Evolutionary conservation across 1,284 basidiomycete genomes (phyloP), one percentile per base, ranked within the genome.

Genomic region (Cutaneotrichosporon sp.): DNA sequence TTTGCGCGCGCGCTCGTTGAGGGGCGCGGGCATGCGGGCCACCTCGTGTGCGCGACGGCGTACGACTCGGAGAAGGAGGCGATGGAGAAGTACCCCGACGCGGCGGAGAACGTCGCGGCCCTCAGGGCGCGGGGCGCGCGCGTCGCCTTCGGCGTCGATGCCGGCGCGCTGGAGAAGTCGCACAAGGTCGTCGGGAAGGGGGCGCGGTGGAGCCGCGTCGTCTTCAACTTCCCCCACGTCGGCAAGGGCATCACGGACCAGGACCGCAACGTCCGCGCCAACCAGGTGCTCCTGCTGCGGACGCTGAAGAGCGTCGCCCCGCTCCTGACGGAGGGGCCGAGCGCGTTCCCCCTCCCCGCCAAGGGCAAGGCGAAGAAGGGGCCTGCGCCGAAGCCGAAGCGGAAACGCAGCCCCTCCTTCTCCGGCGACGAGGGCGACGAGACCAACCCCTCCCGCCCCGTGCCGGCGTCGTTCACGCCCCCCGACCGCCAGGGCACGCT

Each of bases 221-320:
- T 92, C 24, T 98, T 93, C 87, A 97, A 98, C 75, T 99, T 98
- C 72, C 95, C 95, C 55, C 95, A 99, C 82, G 90, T 90, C 69
- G 95, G 95, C 89, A 72, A 70, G 85, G 92, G 95, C 0, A 95
- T 98, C 68, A 87, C 91, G 49, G 93, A 99, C 75, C 92, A 95
- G 80, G 89, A 94, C 71, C 86, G 95, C 56, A 99, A 98, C 78
- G 90, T 99, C 61, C 81, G 91, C 14, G 88, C 89, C 11, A 98
- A 99, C 78, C 95, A 99, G 75, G 74, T 88, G 22, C 83, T 97
- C n/a, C 80, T 99, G 20, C 83, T 97, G 24, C 87, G 86, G 2
- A 97, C 97, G 74, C 81, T 99, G 53, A 84, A 87, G 18, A 91
- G 89, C 11, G 89, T 87, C 13, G 82, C 86, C 0, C 81, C 84